These are phyloP conservation scores for Cordyceps cicadae DNA, from an alignment of 2,329 filamentous ascomycete species.

Conservation along the genomic window DNA sequence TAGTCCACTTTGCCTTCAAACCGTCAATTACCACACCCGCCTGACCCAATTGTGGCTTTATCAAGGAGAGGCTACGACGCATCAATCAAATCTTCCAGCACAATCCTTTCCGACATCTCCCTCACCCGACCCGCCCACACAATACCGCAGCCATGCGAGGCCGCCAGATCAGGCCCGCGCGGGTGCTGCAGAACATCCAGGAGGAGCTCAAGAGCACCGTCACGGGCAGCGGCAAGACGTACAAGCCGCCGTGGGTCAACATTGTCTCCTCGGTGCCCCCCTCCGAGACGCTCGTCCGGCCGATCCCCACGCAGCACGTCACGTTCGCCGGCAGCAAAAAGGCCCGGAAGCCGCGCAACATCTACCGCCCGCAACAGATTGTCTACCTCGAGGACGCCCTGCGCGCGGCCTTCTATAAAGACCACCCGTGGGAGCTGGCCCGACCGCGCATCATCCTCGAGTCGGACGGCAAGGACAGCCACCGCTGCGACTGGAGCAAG, in stretches of 20 bases:
- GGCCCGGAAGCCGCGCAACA: constrained; percentile 50
- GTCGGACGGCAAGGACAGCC: constrained; percentile 71
- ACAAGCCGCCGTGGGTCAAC: constrained; percentile 41
- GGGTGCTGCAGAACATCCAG: constrained; percentile 39
- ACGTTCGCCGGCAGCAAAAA: constrained; percentile 28
- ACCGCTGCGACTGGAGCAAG: constrained; percentile 70
- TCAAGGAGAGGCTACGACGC: not conserved
- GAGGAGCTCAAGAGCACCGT: constrained; percentile 35
- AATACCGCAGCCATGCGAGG: constrained; percentile 27
- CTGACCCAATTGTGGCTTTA: not conserved
- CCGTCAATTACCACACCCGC: not conserved
- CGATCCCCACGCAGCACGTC: constrained; percentile 40
- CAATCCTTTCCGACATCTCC: not conserved
- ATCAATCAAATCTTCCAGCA: not conserved
- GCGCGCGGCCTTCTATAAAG: constrained; percentile 74
- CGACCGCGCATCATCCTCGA: constrained; percentile 80
- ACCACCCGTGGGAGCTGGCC: constrained; percentile 96
- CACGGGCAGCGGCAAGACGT: constrained; percentile 24
- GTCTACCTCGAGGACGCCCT: constrained; percentile 76
- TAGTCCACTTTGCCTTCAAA: not conserved
- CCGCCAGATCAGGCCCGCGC: constrained; percentile 37
- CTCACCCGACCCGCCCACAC: constrained; percentile 4
- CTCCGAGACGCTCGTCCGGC: constrained; percentile 48
- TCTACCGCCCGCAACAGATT: constrained; percentile 75
- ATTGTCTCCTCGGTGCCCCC: constrained; percentile 48